Evolutionary conservation across 257 asterid genomes (phyloP).

Genomic region (Solanum rostratum): DNA sequence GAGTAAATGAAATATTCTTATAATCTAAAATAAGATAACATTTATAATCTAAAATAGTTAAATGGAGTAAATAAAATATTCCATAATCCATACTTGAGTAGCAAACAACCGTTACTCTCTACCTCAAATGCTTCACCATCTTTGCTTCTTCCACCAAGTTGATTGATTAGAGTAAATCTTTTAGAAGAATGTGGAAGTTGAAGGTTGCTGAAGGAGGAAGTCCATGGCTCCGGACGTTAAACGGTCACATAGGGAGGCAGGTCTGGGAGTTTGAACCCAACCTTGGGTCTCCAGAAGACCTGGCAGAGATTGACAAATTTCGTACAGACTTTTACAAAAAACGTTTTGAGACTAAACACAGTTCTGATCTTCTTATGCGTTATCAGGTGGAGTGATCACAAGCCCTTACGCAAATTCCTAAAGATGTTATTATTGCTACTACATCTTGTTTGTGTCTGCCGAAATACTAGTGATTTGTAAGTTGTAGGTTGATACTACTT

Average conservation of each 20-base stretch:
- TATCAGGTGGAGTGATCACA: constrained; percentile 40
- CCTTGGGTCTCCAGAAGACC: constrained; percentile 55
- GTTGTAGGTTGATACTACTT: not conserved
- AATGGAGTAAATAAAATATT: not conserved
- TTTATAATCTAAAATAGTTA: not conserved
- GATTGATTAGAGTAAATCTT: not conserved
- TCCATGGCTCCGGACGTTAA: constrained; percentile 78
- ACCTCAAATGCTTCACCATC: not conserved
- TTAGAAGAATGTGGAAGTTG: constrained; percentile 74
- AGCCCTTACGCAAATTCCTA: not conserved
- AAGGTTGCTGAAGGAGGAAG: constrained; percentile 66
- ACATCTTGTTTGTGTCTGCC: not conserved
- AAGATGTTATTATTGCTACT: not conserved
- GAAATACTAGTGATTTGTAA: not conserved
- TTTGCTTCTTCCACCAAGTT: not conserved
- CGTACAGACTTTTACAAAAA: constrained; percentile 33
- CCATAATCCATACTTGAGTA: too few relatives aligned
- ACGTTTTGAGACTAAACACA: constrained; percentile 66
- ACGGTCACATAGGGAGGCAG: constrained; percentile 68
- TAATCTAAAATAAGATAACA: not conserved
- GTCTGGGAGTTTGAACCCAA: constrained; percentile 69
- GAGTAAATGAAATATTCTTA: not conserved
- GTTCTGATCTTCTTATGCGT: constrained; percentile 85
- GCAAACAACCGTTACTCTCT: too few relatives aligned
- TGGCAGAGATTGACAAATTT: constrained; percentile 60